Evolutionary conservation across 2,329 filamentous ascomycete species (phyloP).

Genomic region (Colletotrichum orbiculare): DNA sequence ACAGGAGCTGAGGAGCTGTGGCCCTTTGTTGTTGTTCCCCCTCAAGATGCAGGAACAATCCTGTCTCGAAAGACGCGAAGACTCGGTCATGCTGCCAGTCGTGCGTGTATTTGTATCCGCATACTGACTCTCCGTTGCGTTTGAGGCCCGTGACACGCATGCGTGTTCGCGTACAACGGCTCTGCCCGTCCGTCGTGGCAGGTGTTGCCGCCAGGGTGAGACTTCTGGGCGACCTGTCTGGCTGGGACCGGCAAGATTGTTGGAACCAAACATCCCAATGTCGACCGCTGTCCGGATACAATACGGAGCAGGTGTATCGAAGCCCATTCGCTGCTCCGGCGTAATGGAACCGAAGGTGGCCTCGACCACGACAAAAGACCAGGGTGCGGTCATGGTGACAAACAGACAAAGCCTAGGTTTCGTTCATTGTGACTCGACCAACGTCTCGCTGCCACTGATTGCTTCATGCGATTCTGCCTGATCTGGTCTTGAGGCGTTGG

Average conservation of each 20-base stretch:
- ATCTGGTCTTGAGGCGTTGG: conserved; percentile 10
- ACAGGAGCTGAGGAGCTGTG: conserved; percentile 4
- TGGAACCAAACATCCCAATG: not conserved
- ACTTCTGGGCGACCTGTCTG: conserved; percentile 1
- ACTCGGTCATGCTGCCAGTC: conserved; percentile 17
- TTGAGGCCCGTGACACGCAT: conserved; percentile 19
- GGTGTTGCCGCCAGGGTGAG: conserved; percentile 30
- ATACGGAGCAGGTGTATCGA: not conserved
- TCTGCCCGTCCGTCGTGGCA: conserved; percentile 21
- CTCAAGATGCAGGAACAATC: conserved; percentile 13
- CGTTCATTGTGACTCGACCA: not conserved
- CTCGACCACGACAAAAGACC: conserved; percentile 14
- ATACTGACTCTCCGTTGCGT: not conserved
- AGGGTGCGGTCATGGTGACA: conserved; percentile 10
- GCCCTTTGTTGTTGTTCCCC: not conserved
- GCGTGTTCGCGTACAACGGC: conserved; percentile 17
- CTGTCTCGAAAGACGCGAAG: conserved; percentile 25
- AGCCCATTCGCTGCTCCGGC: conserved; percentile 23
- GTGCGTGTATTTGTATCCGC: not conserved
- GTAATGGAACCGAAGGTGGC: conserved; percentile 15
- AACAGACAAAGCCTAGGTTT: conserved; percentile 15
- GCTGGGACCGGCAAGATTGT: conserved; percentile 11
- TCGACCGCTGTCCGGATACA: not conserved
- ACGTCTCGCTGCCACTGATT: conserved; percentile 9
- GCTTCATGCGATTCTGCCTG: conserved; percentile 14